These are phyloP conservation scores for Eutrema salsugineum DNA, from an alignment of 441 rosid genomes.

Conservation along the genomic window DNA sequence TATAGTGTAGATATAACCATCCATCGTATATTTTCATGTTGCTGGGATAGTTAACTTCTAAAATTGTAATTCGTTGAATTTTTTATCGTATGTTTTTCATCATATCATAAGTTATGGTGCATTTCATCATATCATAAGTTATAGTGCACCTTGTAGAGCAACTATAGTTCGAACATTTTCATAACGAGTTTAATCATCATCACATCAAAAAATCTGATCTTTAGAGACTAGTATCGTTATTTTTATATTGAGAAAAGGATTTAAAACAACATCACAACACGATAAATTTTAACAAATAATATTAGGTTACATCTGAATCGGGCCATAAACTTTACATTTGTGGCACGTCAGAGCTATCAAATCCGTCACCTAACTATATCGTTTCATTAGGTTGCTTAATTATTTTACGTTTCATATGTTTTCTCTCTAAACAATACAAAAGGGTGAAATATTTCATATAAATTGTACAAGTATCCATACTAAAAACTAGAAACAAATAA, in stretches of 20 bases:
- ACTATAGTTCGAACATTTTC: background rate
- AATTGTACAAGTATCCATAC: background rate
- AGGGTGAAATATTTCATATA: background rate
- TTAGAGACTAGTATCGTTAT: background rate
- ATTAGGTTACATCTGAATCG: constrained; percentile 3
- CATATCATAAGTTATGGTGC: too few species aligned
- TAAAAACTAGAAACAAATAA: background rate
- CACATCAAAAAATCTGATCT: background rate
- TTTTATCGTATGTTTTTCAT: too few species aligned
- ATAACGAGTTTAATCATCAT: background rate
- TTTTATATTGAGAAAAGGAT: background rate
- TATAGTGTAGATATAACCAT: too few species aligned
- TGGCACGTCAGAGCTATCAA: constrained; percentile 27
- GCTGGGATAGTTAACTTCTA: too few species aligned
- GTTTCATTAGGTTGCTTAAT: constrained; percentile 33
- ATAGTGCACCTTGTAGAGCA: background rate
- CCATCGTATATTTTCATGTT: too few species aligned
- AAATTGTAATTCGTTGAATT: too few species aligned
- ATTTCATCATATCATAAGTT: too few species aligned
- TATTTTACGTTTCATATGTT: too few species aligned
- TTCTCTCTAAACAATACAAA: too few species aligned
- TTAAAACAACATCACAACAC: background rate
- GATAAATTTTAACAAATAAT: background rate
- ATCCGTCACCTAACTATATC: constrained; percentile 47
- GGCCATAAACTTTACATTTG: constrained; percentile 1